Evolutionary conservation across 2,329 filamentous ascomycete genomes (phyloP), one percentile per base, ranked within the genome.

Genomic region (Xenoacremonium recifei): DNA sequence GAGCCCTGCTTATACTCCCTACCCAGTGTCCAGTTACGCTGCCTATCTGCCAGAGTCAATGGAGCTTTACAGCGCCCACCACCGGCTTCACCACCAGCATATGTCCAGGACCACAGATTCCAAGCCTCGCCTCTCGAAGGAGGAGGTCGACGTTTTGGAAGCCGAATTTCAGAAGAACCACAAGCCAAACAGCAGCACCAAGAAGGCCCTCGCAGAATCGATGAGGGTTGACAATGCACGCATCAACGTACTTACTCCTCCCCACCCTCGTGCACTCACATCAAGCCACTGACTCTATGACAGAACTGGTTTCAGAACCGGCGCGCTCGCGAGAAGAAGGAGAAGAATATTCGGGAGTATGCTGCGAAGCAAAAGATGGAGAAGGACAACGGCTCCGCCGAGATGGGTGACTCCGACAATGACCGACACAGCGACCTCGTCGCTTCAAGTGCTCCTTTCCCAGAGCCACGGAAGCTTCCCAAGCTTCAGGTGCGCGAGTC

Each of bases 301-400:
- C 39, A 84, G 80, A 85, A 85, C 58, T 85, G 81, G 81, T 85
- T 85, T 56, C 81, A 85, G 53, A 85, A 85, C 58, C 70, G 81
- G 45, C 73, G 81, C 38, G 80, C 81, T 39, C 78, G 81, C 62
- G 78, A 79, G 49, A 82, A 82, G 73, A 80, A 83, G 58, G 77
- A 82, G 59, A 76, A 72, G 55, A 81, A 80, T 37, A 68, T 69
- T 32, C 60, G 63, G 23, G 65, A 68, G 45, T 69, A 69, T 40
- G 65, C 67, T 27, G 66, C 65, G 25, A 63, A 57, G 39, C 66
- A 68, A 39, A 58, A 58, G 44, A 43, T 60, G 16, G 65, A 69
- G 41, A 67, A 66, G 47, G 59, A 65, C 15, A 56, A 56, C 21
- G 48, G 47, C 21, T 51, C 49, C 5, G 49, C 49, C n/a, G 58